Conservation (phyloP, 192 early-diverging fungal species). For the Backusella sp. region DNA sequence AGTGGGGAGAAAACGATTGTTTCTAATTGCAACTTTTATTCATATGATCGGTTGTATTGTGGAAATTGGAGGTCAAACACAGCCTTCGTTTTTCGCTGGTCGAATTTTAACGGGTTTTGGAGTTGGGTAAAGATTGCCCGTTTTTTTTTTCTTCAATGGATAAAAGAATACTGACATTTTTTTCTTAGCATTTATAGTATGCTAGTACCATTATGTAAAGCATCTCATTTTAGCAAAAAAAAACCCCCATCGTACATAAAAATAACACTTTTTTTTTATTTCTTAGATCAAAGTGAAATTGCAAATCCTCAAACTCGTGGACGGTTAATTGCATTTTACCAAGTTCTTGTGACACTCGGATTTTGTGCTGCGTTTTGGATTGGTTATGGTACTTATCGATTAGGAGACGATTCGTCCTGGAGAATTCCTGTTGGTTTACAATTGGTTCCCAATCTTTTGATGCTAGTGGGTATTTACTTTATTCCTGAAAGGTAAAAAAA, state of each 20-base stretch:
- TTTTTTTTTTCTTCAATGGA: background rate
- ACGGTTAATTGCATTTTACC: conserved; percentile 77
- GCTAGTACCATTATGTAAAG: conserved; percentile 50
- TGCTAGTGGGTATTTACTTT: conserved; percentile 64
- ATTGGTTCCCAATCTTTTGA: conserved; percentile 67
- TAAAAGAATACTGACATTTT: background rate
- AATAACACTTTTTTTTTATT: background rate
- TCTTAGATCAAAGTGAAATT: conserved; percentile 67
- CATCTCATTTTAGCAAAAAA: background rate
- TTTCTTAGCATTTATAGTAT: conserved; percentile 47
- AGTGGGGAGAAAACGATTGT: conserved; percentile 43
- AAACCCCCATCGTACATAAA: background rate
- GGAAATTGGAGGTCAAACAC: conserved; percentile 40
- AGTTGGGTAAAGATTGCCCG: conserved; percentile 41
- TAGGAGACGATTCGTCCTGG: conserved; percentile 1
- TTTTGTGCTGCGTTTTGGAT: conserved; percentile 54
- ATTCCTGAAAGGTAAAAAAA: conserved; percentile 59
- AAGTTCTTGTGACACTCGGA: conserved; percentile 89
- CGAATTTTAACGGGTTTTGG: conserved; percentile 52
- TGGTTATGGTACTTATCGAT: conserved; percentile 13
- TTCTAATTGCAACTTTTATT: conserved; percentile 42
- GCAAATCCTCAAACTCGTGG: conserved; percentile 77
- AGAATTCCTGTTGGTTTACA: conserved; percentile 75
- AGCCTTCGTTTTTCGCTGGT: conserved; percentile 43
- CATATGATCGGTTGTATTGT: conserved; percentile 49